Evolutionary conservation across 768 basidiomycete species (phyloP), one percentile per base, ranked within the genome.

Genomic region (Amylocystis lapponica): DNA sequence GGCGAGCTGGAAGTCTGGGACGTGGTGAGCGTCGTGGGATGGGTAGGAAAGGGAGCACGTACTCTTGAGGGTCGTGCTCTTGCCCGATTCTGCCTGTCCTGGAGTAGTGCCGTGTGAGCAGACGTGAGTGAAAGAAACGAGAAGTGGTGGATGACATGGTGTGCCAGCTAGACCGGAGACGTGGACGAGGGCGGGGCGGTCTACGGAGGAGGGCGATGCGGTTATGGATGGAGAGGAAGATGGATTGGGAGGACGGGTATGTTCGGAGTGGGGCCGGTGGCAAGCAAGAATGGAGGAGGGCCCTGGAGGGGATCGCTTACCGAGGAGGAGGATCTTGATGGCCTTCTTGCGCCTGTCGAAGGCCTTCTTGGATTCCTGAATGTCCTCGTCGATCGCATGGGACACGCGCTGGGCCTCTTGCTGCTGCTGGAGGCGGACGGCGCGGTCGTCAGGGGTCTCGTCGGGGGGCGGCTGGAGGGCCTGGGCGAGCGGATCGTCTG

Each of bases 81-180:
- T 80, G 36, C 78, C 78, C 1, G 76, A 78, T 59, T 79, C 77
- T 5, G 76, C 73, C 63, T 80, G 78, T 27, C 78, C 78, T 79
- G 38, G 37, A 17, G 38, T 10, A n/a, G n/a, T n/a, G n/a, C n/a
- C n/a, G n/a, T n/a, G n/a, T n/a, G n/a, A n/a, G n/a, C n/a, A n/a
- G n/a, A n/a, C n/a, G n/a, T n/a, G n/a, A n/a, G n/a, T n/a, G n/a
- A n/a, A n/a, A n/a, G n/a, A n/a, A n/a, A n/a, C n/a, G 29, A 4
- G 42, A 35, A 30, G 27, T 16, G 17, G 19, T n/a, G n/a, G n/a
- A n/a, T n/a, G n/a, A n/a, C n/a, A n/a, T n/a, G n/a, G n/a, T n/a
- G n/a, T n/a, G n/a, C n/a, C n/a, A n/a, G n/a, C n/a, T n/a, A n/a
- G n/a, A n/a, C n/a, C n/a, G n/a, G n/a, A n/a, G n/a, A n/a, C n/a